Evolutionary conservation across 2,329 filamentous ascomycete genomes (phyloP).

Genomic region (Chaetomiaceae sp.): DNA sequence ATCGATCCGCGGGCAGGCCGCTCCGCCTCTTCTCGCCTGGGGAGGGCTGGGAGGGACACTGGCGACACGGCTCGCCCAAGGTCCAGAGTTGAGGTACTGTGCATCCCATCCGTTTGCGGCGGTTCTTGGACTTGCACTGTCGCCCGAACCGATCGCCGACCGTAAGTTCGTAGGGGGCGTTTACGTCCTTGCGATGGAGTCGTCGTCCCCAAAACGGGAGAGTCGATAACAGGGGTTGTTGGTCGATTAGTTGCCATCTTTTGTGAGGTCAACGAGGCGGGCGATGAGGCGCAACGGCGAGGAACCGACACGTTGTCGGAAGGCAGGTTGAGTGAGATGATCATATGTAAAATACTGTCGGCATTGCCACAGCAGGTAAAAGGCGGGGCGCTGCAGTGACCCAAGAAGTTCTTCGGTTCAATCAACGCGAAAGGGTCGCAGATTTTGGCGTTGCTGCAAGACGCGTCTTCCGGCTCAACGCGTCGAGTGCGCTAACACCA

Average conservation of each 20-base stretch:
- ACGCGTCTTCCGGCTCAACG: too few relatives aligned
- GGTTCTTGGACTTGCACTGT: slow-evolving; percentile 16
- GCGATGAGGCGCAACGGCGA: not conserved
- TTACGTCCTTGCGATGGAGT: slow-evolving; percentile 21
- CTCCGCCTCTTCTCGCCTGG: slow-evolving; percentile 1
- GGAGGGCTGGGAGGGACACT: slow-evolving; percentile 8
- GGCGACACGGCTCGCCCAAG: not conserved
- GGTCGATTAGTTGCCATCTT: slow-evolving; percentile 9
- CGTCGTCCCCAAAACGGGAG: not conserved
- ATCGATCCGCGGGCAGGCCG: slow-evolving; percentile 24
- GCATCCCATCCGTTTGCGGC: not conserved
- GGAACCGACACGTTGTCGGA: not conserved
- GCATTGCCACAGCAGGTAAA: not conserved
- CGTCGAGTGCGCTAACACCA: slow-evolving; percentile 8
- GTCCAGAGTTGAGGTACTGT: not conserved
- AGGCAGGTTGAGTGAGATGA: not conserved
- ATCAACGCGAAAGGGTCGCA: not conserved
- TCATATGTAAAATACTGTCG: not conserved
- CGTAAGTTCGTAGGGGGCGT: slow-evolving; percentile 36
- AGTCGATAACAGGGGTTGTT: not conserved
- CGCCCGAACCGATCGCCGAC: slow-evolving; percentile 30
- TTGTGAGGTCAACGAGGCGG: not conserved
- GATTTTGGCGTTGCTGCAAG: slow-evolving; percentile 8
- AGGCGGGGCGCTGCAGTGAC: not conserved
- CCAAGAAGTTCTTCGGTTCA: not conserved